A percentile compares a stretch with the other conserved stretches of the same genome.
Conservation (phyloP, 495 filamentous ascomycete genomes). For the Lophiotrema nucula region DNA sequence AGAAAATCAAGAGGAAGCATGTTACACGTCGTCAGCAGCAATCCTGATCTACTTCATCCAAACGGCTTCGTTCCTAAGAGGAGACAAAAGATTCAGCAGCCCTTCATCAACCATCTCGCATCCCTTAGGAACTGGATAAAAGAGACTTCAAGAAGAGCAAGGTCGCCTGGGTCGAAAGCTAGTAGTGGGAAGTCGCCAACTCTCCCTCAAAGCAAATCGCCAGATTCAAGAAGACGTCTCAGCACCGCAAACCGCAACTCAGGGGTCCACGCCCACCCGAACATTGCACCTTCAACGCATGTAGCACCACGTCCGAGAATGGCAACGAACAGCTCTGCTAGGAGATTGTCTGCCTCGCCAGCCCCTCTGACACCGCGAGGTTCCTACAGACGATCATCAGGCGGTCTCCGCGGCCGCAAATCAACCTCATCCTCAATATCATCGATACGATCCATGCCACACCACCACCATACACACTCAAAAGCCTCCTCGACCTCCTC, state of each 20-base stretch:
- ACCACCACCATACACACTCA: conserved; percentile 85
- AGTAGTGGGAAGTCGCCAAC: conserved; percentile 42
- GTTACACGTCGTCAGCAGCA: conserved; percentile 74
- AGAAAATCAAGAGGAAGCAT: conserved; percentile 72
- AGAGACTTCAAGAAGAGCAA: conserved; percentile 71
- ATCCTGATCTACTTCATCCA: conserved; percentile 59
- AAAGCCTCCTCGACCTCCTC: conserved; percentile 94
- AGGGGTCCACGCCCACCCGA: conserved; percentile 27
- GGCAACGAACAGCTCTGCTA: conserved; percentile 55
- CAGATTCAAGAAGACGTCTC: conserved; percentile 23
- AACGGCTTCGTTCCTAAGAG: conserved; percentile 55
- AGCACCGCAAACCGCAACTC: conserved; percentile 29
- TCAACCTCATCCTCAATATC: conserved; percentile 95
- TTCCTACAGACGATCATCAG: conserved; percentile 71
- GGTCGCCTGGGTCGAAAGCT: conserved; percentile 58
- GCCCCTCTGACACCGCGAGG: conserved; percentile 84
- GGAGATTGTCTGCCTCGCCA: conserved; percentile 84
- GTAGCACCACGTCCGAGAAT: conserved; percentile 33
- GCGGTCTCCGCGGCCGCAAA: conserved; percentile 83
- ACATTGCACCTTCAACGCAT: conserved; percentile 34
- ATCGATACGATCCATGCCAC: conserved; percentile 77
- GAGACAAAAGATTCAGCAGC: conserved; percentile 63
- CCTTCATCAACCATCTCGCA: conserved; percentile 74
- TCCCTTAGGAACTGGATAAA: conserved; percentile 88
- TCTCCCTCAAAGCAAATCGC: conserved; percentile 24